These are phyloP conservation scores for Chaetothyriales sp. DNA, from an alignment of 2,329 filamentous ascomycete species.

Conservation along the genomic window DNA sequence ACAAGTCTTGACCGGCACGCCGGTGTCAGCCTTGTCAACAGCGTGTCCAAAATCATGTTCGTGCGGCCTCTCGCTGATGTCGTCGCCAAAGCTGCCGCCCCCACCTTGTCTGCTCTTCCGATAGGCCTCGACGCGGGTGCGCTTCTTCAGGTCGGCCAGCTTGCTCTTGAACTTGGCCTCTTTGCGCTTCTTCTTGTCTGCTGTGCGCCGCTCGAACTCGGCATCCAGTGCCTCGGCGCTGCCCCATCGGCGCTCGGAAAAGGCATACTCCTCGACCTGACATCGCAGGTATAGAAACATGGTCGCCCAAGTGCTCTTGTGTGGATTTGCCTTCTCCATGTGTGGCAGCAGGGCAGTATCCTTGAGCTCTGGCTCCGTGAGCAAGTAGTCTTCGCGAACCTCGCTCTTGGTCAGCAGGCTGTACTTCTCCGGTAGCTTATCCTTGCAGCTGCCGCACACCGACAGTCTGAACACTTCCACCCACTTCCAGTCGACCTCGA, in stretches of 20 bases:
- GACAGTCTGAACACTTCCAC: slow-evolving; percentile 63
- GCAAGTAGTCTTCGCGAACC: slow-evolving; percentile 81
- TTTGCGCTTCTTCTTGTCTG: slow-evolving; percentile 68
- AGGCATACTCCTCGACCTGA: slow-evolving; percentile 88
- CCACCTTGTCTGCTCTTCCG: slow-evolving; percentile 48
- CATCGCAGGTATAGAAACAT: slow-evolving; percentile 96
- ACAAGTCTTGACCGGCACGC: slow-evolving; percentile 53
- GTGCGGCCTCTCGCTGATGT: slow-evolving; percentile 55
- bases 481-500: slow-evolving; percentile 94
- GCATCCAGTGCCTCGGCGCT: slow-evolving; percentile 69
- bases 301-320: slow-evolving; percentile 91
- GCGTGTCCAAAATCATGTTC: slow-evolving; percentile 69
- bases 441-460: slow-evolving; percentile 75
- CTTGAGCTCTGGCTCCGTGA: slow-evolving; percentile 87
- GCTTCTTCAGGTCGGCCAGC: slow-evolving; percentile 77
- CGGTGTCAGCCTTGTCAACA: slow-evolving; percentile 42
- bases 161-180: slow-evolving; percentile 86
- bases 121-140: slow-evolving; percentile 82
- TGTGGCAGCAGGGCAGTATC: slow-evolving; percentile 77
- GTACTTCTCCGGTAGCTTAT: slow-evolving; percentile 81
- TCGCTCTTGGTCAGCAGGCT: slow-evolving; percentile 93
- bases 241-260: slow-evolving; percentile 74
- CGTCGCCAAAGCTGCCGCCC: slow-evolving; percentile 56
- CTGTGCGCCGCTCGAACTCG: slow-evolving; percentile 68
- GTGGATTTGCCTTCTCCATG: slow-evolving; percentile 78